Evolutionary conservation across 305 asterid species (phyloP), one percentile per base, ranked within the genome.

Genomic region (Solanum hybrid): DNA sequence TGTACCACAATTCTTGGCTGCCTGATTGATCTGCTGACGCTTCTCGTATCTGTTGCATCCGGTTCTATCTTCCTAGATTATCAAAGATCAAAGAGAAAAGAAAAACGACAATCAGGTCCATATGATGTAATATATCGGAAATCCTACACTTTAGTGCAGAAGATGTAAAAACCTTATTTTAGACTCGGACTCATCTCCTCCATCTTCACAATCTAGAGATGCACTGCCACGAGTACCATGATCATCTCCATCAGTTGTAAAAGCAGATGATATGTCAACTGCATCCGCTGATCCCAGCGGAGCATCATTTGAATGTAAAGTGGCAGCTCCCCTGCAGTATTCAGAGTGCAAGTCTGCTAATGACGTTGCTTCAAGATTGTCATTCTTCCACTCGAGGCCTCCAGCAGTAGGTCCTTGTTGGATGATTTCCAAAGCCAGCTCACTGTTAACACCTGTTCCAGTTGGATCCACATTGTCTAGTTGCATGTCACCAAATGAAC

Each of bases 1-100:
- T 96, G 98, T 90, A 97, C 99, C 36, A 97, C 98, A 45, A 96
- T 98, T 88, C 98, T 93, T 80, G 98, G 98, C 93, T 97, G 98
- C 94, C 95, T 92, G 86, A 93, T 94, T 87, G 98, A 91, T 93
- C 92, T 88, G 85, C 91, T 91, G 13, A 93, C 89, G 31, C 93
- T 93, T 66, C 91, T 91, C 89, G 88, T 89, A 17, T 86, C 94
- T 36, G 92, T 22, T 42, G 91, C 60, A 37, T 91, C 89, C 40
- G 93, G 84, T 82, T 96, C 98, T 1, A 92, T 77, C 93, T 93
- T 96, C 97, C 99, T 97, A 89, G 29, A 92, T 89, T 42, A 88
- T 81, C 69, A 78, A 32, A 76, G 81, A 77, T 9, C 1, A 92
- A 89, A 90, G 19, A 89, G 88, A 51, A 64, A 32, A 60, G n/a